Base-by-base conservation (phyloP, 148 eudicot species). In the Dianthus caryophyllus region DNA sequence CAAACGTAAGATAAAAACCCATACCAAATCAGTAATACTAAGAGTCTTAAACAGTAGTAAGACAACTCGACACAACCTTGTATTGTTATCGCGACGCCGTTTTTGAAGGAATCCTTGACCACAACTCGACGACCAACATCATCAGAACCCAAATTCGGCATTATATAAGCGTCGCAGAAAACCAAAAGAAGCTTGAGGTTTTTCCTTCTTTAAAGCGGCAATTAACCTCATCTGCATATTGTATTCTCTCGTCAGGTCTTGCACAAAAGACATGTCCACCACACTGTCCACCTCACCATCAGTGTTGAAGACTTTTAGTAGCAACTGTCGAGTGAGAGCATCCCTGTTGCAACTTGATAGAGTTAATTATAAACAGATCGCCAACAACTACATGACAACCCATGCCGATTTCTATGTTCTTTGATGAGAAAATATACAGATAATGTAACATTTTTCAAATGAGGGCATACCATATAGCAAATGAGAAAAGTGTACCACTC, bases 61-160 rank as follows among this genome's bases (percentile, higher is more conserved):
- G n/a, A n/a, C n/a, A n/a, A n/a, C n/a, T n/a, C n/a, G n/a, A n/a
- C n/a, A n/a, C n/a, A n/a, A n/a, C n/a, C n/a, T n/a, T n/a, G n/a
- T n/a, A n/a, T n/a, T n/a, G n/a, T n/a, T n/a, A n/a, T n/a, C n/a
- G n/a, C n/a, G n/a, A n/a, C n/a, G n/a, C n/a, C n/a, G n/a, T n/a
- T n/a, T n/a, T n/a, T n/a, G n/a, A n/a, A n/a, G n/a, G n/a, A n/a
- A n/a, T n/a, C 97, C 77, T 86, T 90, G 30, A 74, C 90, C 58
- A 97, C 97, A 76, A 76, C 98, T 65, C 97, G 85, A 60, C 96
- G 95, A 64, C 90, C 98, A 53, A 96, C 98, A 84, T 94, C 98
- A 69, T 97, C 98, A 73, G 98, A 97, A 67, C 97, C 97, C 72
- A 94, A 54, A 69, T 90, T 76, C n/a, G 70, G 96, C 98, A 84